A percentile compares a stretch with the other conserved stretches of the same genome.
Evolutionary conservation across 2,329 filamentous ascomycete genomes (phyloP).

Genomic region (Sarocladiaceae sp.): DNA sequence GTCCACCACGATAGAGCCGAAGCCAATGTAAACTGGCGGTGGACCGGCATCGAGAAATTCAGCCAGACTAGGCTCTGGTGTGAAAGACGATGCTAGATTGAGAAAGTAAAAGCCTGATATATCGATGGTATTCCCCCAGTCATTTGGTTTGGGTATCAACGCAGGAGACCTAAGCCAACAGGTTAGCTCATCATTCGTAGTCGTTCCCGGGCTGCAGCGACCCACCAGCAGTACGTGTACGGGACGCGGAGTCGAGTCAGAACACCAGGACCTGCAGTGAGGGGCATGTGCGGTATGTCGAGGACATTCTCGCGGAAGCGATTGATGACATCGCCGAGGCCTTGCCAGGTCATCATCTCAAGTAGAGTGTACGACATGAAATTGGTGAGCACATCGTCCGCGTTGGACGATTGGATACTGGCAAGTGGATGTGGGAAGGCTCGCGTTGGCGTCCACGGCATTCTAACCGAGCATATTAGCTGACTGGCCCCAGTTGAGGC

Average conservation of each 20-base stretch:
- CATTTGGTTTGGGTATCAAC: constrained; percentile 71
- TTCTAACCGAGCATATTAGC: constrained; percentile 42
- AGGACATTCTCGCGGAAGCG: constrained; percentile 72
- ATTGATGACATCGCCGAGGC: constrained; percentile 87
- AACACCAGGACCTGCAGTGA: constrained; percentile 80
- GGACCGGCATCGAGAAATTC: constrained; percentile 64
- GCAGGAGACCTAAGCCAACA: constrained; percentile 53
- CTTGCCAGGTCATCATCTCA: constrained; percentile 92
- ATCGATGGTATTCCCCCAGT: constrained; percentile 69
- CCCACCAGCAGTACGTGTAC: constrained; percentile 82
- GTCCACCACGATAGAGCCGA: constrained; percentile 78
- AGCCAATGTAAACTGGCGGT: constrained; percentile 77
- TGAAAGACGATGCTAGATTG: constrained; percentile 61
- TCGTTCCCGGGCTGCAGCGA: constrained; percentile 18
- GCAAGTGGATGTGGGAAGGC: constrained; percentile 83
- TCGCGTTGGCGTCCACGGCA: constrained; percentile 87
- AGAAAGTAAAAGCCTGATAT: constrained; percentile 77
- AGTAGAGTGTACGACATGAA: constrained; percentile 81
- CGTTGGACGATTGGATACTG: constrained; percentile 73
- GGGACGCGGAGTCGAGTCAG: constrained; percentile 72
- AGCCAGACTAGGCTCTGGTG: constrained; percentile 59
- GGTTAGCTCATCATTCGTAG: constrained; percentile 10
- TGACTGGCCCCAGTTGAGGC: background rate
- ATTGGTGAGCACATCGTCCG: constrained; percentile 73
- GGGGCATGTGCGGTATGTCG: constrained; percentile 70